Evolutionary conservation across 1,139 yeast species (phyloP).

Genomic region (Saccharomyces hybrid): DNA sequence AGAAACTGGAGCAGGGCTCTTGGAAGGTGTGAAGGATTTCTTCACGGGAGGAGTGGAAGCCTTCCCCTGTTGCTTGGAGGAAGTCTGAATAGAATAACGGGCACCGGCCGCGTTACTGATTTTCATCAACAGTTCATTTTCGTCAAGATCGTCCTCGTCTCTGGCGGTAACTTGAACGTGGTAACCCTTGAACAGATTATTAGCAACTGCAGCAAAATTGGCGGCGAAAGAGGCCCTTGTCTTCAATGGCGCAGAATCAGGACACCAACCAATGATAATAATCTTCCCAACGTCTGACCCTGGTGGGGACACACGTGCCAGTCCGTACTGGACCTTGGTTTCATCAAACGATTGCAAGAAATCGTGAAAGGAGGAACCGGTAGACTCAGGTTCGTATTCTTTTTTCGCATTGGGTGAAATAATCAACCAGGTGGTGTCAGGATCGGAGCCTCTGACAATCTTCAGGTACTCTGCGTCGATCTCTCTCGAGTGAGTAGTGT

Average conservation of each 20-base stretch:
- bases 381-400: constrained; percentile 49
- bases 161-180: constrained; percentile 97
- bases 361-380: constrained; percentile 62
- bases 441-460: constrained; percentile 54
- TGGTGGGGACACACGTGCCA: constrained; percentile 80
- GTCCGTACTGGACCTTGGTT: constrained; percentile 84
- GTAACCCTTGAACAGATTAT: constrained; percentile 62
- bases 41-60: constrained; percentile 39
- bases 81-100: constrained; percentile 65
- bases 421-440: constrained; percentile 51
- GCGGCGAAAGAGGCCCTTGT: constrained; percentile 67
- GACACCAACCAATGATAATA: constrained; percentile 89
- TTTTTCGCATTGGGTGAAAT: constrained; percentile 54
- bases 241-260: constrained; percentile 74
- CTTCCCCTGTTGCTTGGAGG: constrained; percentile 31
- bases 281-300: constrained; percentile 83
- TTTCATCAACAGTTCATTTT: constrained; percentile 63
- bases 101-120: constrained; percentile 95
- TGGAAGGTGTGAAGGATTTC: not conserved
- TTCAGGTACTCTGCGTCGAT: constrained; percentile 58
- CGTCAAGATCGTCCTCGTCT: constrained; percentile 81
- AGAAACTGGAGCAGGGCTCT: not conserved
- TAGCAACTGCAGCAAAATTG: constrained; percentile 66
- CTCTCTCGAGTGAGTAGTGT: constrained; percentile 47
- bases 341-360: constrained; percentile 76